These are phyloP conservation scores for Cutaneotrichosporon sp. DNA, from an alignment of 1,284 basidiomycete genomes.

Conservation along the genomic window DNA sequence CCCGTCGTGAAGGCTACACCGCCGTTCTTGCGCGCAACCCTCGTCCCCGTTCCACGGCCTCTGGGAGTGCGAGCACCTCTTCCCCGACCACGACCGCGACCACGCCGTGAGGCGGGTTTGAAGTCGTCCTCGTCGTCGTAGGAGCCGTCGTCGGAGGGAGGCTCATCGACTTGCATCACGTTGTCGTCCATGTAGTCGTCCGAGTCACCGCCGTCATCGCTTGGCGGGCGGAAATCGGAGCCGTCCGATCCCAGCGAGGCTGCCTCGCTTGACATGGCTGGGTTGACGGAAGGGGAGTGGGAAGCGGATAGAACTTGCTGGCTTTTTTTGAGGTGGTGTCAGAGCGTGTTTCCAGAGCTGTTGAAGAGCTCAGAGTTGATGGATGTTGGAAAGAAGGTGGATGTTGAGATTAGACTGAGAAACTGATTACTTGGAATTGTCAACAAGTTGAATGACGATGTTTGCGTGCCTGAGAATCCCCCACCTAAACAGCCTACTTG, in stretches of 20 bases:
- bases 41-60: not conserved
- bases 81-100: not conserved
- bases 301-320: not conserved
- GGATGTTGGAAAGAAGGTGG: not conserved
- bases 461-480: not conserved
- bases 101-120: not conserved
- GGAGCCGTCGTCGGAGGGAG: not conserved
- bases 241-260: not conserved
- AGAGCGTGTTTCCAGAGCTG: not conserved
- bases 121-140: not conserved
- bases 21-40: not conserved
- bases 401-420: not conserved
- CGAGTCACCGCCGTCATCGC: slow-evolving; percentile 12
- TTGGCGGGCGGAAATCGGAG: slow-evolving; percentile 9
- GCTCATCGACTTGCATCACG: not conserved
- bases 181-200: slow-evolving; percentile 6
- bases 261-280: not conserved
- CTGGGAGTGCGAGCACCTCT: not conserved
- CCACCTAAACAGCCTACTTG: not conserved
- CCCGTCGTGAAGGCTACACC: not conserved
- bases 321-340: not conserved
- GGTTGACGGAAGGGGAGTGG: not conserved
- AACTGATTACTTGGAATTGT: not conserved
- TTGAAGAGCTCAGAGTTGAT: not conserved
- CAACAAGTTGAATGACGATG: slow-evolving; percentile 9